phyloP scores from a whole-genome alignment of 257 asterid genomes.

The Leonotis leonurus region DNA sequence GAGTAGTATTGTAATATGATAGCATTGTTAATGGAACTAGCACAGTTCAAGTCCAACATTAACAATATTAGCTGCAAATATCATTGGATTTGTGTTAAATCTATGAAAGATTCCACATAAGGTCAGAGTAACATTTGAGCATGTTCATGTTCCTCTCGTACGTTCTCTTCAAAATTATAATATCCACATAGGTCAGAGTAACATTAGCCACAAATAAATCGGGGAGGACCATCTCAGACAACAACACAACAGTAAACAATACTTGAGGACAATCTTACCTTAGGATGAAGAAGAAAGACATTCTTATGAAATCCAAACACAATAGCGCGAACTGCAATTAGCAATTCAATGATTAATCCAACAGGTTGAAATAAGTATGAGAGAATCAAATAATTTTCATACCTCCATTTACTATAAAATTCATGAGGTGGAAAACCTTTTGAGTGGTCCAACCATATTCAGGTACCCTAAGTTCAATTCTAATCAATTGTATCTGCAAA shows the following conservation, averaged over 20 bases:
- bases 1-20: no score
- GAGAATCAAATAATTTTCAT: constrained; percentile 18
- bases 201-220: not conserved
- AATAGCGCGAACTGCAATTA: constrained; percentile 73
- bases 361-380: not conserved
- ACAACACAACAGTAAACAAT: not conserved
- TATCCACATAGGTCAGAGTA: not conserved
- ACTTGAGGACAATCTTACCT: constrained; percentile 37
- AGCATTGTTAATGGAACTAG: not conserved
- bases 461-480: constrained; percentile 86
- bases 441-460: constrained; percentile 98
- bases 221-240: not conserved
- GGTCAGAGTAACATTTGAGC: not conserved
- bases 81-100: not conserved
- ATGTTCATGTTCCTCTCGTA: no score
- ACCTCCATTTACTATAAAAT: constrained; percentile 97
- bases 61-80: not conserved
- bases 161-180: constrained; percentile 9
- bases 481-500: constrained; percentile 85
- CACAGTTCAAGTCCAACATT: not conserved
- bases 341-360: constrained; percentile 11
- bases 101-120: no score
- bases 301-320: constrained; percentile 75
- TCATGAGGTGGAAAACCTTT: constrained; percentile 98
- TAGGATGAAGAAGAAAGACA: constrained; percentile 77